Evolutionary conservation across 2,329 filamentous ascomycete genomes (phyloP).

Genomic region (Diplodia seriata): DNA sequence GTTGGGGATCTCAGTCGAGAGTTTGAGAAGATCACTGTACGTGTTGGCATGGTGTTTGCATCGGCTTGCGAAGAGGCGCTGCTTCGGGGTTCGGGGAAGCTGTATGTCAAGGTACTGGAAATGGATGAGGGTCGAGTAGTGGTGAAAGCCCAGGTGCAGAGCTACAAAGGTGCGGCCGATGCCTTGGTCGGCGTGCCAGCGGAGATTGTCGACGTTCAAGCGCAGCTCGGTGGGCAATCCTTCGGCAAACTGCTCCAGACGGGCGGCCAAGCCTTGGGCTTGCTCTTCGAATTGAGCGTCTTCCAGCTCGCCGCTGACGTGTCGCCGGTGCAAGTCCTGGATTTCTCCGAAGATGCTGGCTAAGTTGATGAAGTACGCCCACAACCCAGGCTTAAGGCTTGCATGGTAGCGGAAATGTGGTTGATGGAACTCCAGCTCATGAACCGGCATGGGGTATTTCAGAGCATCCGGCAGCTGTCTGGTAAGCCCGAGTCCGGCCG

Average conservation of each 20-base stretch:
- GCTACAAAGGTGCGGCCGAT: slow-evolving; percentile 55
- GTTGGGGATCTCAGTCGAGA: slow-evolving; percentile 45
- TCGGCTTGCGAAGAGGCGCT: slow-evolving; percentile 37
- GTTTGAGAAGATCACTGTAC: slow-evolving; percentile 53
- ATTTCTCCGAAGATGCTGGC: slow-evolving; percentile 51
- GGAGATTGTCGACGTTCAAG: slow-evolving; percentile 45
- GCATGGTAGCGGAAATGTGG: slow-evolving; percentile 36
- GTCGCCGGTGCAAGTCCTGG: slow-evolving; percentile 49
- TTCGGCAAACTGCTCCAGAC: slow-evolving; percentile 21
- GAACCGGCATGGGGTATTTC: slow-evolving; percentile 45
- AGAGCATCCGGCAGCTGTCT: slow-evolving; percentile 39
- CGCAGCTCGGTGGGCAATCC: slow-evolving; percentile 14
- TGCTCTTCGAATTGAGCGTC: slow-evolving; percentile 25
- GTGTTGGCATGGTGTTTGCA: slow-evolving; percentile 44
- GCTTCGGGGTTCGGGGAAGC: slow-evolving; percentile 35
- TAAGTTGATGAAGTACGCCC: slow-evolving; percentile 52
- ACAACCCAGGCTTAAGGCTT: slow-evolving; percentile 44
- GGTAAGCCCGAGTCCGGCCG: slow-evolving; percentile 47
- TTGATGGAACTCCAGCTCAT: slow-evolving; percentile 47
- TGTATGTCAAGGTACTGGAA: slow-evolving; percentile 55
- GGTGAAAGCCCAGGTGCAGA: slow-evolving; percentile 57
- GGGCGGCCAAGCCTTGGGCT: slow-evolving; percentile 11
- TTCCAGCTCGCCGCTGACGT: slow-evolving; percentile 37
- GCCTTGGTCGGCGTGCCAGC: slow-evolving; percentile 47
- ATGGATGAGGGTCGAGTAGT: slow-evolving; percentile 57